Evolutionary conservation across 345 rosid species (phyloP), one percentile per base, ranked within the genome.

Genomic region (Litchi chinensis): DNA sequence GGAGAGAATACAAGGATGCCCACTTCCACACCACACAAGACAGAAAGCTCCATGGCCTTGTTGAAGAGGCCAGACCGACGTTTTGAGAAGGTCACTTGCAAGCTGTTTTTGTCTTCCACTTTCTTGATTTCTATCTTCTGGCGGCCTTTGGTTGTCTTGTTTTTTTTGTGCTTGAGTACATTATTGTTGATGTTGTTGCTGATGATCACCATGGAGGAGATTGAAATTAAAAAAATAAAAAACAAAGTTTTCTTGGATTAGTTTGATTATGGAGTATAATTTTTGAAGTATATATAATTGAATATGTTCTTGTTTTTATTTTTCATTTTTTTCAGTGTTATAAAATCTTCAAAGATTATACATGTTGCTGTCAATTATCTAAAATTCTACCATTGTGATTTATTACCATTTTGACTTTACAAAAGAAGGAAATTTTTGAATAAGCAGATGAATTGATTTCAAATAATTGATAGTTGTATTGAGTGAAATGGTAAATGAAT

Each of bases 1-100:
- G 88, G 88, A 10, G 88, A 85, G 60, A 87, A 77, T 0, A 79
- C 56, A 5, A 87, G 26, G 44, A 85, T 18, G 8, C 83, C 88
- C 3, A 85, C 79, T 21, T 85, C 72, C 0, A 75, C 83, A 0
- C 86, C 90, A 3, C 85, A 83, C 4, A 87, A 66, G 15, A 82
- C 76, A 56, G 83, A 75, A 1, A 83, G 81, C 72, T 81, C 90
- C 46, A 79, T 77, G 0, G 86, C 90, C 67, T 85, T 87, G 76
- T 80, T 87, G 77, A 82, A 72, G 19, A 85, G 76, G n/a, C 90
- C 86, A 0, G 13, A 18, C 5, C 78, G 77, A 19, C 83, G 83
- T 59, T 83, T 79, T 0, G 83, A 83, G 79, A 80, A 83, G 7
- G 81, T 77, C 0, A 83, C 83, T 68, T 76, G 81, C 44, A 64